Evolutionary conservation across 2,329 filamentous ascomycete genomes (phyloP), one percentile per base, ranked within the genome.

Genomic region (Aureobasidium sp.): DNA sequence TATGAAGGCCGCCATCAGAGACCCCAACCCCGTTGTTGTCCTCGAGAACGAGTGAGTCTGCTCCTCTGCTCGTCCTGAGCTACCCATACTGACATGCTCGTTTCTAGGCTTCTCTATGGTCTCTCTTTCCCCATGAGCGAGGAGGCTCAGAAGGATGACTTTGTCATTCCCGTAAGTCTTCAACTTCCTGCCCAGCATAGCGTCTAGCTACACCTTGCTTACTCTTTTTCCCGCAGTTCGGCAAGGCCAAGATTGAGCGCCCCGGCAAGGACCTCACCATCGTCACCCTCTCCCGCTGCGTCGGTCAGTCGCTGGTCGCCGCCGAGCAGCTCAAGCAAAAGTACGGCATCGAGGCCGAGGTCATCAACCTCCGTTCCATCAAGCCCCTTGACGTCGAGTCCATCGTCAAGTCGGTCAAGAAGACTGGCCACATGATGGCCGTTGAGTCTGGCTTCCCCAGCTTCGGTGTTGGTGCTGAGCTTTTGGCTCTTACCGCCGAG

Each of bases 211-310:
- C 27, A 34, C 27, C 12, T 39, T 27, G 25, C 56, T 52, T n/a
- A 41, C n/a, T 25, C 20, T 29, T 7, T 27, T 3, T 61, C 52
- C 52, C 61, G 31, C 45, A 79, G 79, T 91, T 99, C 75, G 94
- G 94, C 77, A 99, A 99, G 84, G 94, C 94, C 78, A 99, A 99
- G 87, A 90, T 99, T 73, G 94, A 99, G 83, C 92, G 94, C 72
- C 82, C 87, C 65, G 94, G 94, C 77, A 97, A 93, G 80, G 94
- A 99, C 76, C 80, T 99, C 69, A 99, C 94, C 73, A 90, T 99
- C 66, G 93, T 99, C 66, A 88, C 92, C 56, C 84, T 97, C 65
- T 97, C 94, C 68, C 91, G 94, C 75, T 96, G 90, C 76, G 94
- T 99, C 67, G 94, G 94, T 67, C 93, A 96, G 79, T 89, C 89